These are phyloP conservation scores for Nigrograna mackinnonii DNA, from an alignment of 2,329 filamentous ascomycete species.

Conservation along the genomic window DNA sequence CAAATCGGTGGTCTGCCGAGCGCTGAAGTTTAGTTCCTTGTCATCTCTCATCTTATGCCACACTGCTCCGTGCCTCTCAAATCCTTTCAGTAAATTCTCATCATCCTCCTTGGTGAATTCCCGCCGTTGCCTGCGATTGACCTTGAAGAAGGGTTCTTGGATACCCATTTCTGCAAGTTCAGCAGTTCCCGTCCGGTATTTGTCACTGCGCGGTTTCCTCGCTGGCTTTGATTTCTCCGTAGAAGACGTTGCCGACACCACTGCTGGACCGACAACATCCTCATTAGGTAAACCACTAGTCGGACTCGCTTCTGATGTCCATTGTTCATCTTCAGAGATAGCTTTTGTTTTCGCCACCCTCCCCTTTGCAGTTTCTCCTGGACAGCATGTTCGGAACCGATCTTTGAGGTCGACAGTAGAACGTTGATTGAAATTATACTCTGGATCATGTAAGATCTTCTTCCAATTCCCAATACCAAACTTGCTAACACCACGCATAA, in stretches of 20 bases:
- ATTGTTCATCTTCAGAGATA: background rate
- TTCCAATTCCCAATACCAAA: constrained; percentile 70
- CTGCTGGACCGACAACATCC: background rate
- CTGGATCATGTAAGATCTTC: constrained; percentile 60
- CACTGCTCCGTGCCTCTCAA: constrained; percentile 60
- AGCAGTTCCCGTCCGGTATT: constrained; percentile 23
- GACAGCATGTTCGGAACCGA: constrained; percentile 60
- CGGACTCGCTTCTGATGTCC: background rate
- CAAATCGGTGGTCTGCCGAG: constrained; percentile 59
- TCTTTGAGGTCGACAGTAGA: constrained; percentile 68
- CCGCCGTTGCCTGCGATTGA: constrained; percentile 56
- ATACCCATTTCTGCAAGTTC: constrained; percentile 52
- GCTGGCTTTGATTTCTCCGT: background rate
- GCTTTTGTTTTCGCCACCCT: too few species aligned
- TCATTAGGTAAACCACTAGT: background rate
- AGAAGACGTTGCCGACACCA: background rate
- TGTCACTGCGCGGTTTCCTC: constrained; percentile 11
- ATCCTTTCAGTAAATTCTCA: constrained; percentile 60
- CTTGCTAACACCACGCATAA: constrained; percentile 62
- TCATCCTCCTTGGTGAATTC: constrained; percentile 63
- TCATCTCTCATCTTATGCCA: constrained; percentile 66
- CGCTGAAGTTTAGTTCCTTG: constrained; percentile 52
- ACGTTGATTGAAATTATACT: constrained; percentile 60
- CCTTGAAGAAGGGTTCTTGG: constrained; percentile 52
- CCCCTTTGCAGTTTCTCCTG: constrained; percentile 36